Evolutionary conservation across 768 basidiomycete genomes (phyloP).

Genomic region (Leucogyrophana mollusca): DNA sequence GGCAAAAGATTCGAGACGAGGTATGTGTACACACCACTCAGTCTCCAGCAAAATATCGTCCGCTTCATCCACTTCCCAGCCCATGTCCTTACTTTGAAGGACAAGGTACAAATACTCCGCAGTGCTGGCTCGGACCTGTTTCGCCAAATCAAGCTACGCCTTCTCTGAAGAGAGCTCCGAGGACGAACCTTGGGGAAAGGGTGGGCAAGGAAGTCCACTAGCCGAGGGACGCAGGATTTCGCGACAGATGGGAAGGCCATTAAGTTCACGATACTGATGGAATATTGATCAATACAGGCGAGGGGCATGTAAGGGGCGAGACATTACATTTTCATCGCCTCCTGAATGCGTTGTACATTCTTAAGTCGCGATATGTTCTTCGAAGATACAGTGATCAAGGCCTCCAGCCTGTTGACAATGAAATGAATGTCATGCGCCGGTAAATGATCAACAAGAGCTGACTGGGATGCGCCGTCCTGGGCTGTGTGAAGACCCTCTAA

Average conservation of each 20-base stretch:
- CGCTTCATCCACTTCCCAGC: constrained; percentile 58
- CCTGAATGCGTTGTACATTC: constrained; percentile 77
- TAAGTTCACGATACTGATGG: constrained; percentile 65
- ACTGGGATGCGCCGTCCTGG: constrained; percentile 53
- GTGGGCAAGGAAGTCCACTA: constrained; percentile 72
- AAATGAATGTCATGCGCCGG: constrained; percentile 11
- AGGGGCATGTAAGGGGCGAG: constrained; percentile 10
- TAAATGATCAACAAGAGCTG: constrained; percentile 23
- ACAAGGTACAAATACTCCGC: constrained; percentile 83
- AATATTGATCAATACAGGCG: constrained; percentile 10
- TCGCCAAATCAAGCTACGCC: constrained; percentile 8
- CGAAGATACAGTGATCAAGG: constrained; percentile 54
- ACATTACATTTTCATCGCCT: constrained; percentile 82
- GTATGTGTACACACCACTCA: constrained; percentile 60
- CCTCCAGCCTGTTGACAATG: constrained; percentile 43
- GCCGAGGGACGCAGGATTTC: constrained; percentile 38
- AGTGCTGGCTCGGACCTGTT: constrained; percentile 73
- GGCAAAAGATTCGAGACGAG: too few species aligned
- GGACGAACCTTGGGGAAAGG: constrained; percentile 72
- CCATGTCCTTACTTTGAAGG: constrained; percentile 69
- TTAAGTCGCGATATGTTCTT: constrained; percentile 70
- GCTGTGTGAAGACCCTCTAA: constrained; percentile 49
- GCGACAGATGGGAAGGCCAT: constrained; percentile 51
- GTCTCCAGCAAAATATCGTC: constrained; percentile 78
- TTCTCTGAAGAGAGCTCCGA: constrained; percentile 10